phyloP scores from a whole-genome alignment of 2,329 filamentous ascomycete species.

The Onygenales sp. region DNA sequence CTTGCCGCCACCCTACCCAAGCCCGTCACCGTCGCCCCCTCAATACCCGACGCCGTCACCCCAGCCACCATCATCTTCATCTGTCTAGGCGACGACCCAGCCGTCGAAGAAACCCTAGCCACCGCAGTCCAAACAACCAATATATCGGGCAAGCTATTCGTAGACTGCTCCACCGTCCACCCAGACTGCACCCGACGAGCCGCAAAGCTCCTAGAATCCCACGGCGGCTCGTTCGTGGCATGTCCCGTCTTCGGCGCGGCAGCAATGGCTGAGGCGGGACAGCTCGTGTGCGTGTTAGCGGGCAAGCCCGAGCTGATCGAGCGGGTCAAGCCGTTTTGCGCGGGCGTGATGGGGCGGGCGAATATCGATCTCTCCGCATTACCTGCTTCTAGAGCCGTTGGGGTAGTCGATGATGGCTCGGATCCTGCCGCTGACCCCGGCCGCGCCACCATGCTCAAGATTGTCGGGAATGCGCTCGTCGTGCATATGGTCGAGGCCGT shows the following conservation, averaged over 20 bases:
- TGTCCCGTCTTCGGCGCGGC: constrained; percentile 45
- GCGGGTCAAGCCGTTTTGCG: constrained; percentile 59
- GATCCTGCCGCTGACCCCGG: constrained; percentile 52
- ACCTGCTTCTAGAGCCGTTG: neutral
- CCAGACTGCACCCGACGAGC: constrained; percentile 66
- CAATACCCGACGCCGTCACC: constrained; percentile 56
- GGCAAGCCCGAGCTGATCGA: constrained; percentile 53
- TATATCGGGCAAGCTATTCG: constrained; percentile 63
- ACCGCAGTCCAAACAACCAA: constrained; percentile 44
- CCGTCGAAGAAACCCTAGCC: constrained; percentile 54
- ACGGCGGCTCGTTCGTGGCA: constrained; percentile 65
- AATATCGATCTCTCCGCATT: constrained; percentile 55
- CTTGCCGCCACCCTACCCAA: constrained; percentile 51
- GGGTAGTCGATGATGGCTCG: neutral
- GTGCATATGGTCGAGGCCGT: constrained; percentile 73
- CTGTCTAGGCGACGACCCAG: constrained; percentile 69
- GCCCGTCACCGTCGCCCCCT: constrained; percentile 53
- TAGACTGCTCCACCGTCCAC: constrained; percentile 83
- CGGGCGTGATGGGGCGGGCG: constrained; percentile 59
- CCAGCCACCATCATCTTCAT: constrained; percentile 70
- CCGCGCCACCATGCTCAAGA: constrained; percentile 62
- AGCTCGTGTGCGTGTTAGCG: constrained; percentile 64
- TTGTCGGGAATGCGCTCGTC: constrained; percentile 81
- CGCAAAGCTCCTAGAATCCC: constrained; percentile 46
- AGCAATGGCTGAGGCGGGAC: constrained; percentile 48